phyloP scores from a whole-genome alignment of 371 early-diverging fungal species.

The Actinomucor elegans region DNA sequence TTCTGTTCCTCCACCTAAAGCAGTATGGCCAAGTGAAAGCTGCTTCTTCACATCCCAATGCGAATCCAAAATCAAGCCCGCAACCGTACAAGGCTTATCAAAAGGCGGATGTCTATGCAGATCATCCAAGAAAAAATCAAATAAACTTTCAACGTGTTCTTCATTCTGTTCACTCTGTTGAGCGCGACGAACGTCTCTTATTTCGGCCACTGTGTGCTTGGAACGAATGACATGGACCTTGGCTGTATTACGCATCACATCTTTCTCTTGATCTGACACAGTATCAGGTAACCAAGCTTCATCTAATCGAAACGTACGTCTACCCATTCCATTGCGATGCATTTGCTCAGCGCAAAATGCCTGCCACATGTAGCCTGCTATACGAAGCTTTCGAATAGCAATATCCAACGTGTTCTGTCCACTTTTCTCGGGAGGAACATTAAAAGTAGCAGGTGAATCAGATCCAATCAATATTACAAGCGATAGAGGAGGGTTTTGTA shows the following conservation, averaged over 20 bases:
- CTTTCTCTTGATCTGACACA: conserved; percentile 36
- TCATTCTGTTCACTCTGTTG: conserved; percentile 55
- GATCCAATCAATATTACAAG: conserved; percentile 58
- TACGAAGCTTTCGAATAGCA: conserved; percentile 56
- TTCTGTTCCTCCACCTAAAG: conserved; percentile 63
- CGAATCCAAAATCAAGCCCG: conserved; percentile 58
- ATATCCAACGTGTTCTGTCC: conserved; percentile 48
- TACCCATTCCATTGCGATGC: conserved; percentile 52
- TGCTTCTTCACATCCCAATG: conserved; percentile 55
- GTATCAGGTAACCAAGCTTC: conserved; percentile 58
- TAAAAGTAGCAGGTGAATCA: conserved; percentile 60
- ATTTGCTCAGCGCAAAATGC: conserved; percentile 73
- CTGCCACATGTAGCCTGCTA: conserved; percentile 74
- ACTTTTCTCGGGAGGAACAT: conserved; percentile 55
- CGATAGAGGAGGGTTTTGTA: conserved; percentile 60
- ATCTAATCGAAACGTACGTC: conserved; percentile 69
- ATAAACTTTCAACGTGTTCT: conserved; percentile 27
- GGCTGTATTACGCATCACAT: conserved; percentile 48
- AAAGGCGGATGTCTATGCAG: conserved; percentile 43
- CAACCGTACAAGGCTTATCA: conserved; percentile 45
- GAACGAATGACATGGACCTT: conserved; percentile 59
- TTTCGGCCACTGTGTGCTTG: conserved; percentile 48
- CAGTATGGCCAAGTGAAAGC: conserved; percentile 62
- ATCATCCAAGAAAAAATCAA: conserved; percentile 47
- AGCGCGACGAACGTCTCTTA: conserved; percentile 56